Evolutionary conservation across 2,329 filamentous ascomycete species (phyloP), one percentile per base, ranked within the genome.

Genomic region (Cryphonectria naterciae): DNA sequence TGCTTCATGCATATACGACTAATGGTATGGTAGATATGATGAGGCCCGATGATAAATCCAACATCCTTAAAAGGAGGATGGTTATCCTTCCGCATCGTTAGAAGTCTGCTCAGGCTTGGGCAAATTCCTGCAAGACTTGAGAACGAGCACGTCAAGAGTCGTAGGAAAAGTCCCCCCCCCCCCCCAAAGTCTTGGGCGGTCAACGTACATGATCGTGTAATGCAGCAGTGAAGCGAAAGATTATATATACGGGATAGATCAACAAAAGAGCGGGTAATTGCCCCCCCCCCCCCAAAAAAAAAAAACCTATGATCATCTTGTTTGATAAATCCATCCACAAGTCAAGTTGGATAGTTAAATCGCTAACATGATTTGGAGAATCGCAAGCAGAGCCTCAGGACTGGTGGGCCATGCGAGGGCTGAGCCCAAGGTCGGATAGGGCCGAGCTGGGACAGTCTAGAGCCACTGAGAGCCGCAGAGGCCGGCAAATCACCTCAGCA

Each of bases 371-470:
- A 15, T 28, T 56, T 58, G 28, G 54, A 58, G 25, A 58, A 35
- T 17, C 35, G 28, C 28, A 56, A 17, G 52, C 52, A 56, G 52
- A 56, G 52, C 60, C 60, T 62, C 32, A 62, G n/a, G 19, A n/a
- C 22, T 62, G n/a, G 60, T 41, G n/a, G 11, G 60, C 35, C 37
- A 10, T 19, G 7, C 2, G n/a, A 39, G 54, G 54, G 54, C 54
- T 58, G 54, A 19, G 28, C 25, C 54, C 13, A 32, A 35, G 25
- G 54, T 67, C 65, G 65, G 65, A 41, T 43, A 22, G 54, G 56
- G 65, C 65, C 65, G 65, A 67, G 39, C 65, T 67, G 65, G 25
- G 25, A 58, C 28, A 58, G 54, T 52, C 54, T 58, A 32, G 54
- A 58, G 54, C 54, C 54, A 58, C 52, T 56, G 25, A 4, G 52